phyloP scores from a whole-genome alignment of 805 yeast species.

The Wickerhamiella occidentalis region DNA sequence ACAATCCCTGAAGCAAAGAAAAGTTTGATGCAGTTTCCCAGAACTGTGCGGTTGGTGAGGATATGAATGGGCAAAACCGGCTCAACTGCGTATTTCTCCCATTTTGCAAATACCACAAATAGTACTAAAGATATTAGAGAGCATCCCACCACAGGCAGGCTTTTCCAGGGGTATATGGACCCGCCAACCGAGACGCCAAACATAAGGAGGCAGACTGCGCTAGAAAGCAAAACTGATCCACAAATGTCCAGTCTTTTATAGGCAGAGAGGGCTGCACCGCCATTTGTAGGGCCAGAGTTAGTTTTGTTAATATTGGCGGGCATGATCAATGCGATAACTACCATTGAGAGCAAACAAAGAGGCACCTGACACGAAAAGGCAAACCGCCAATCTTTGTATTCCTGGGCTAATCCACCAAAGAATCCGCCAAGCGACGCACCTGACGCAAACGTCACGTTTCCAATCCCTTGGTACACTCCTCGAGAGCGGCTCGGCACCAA shows the following conservation, averaged over 20 bases:
- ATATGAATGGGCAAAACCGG: constrained; percentile 59
- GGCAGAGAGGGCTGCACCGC: too few relatives aligned
- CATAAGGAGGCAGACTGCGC: constrained; percentile 46
- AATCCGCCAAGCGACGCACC: constrained; percentile 66
- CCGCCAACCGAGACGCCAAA: constrained; percentile 59
- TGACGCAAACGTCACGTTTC: constrained; percentile 60
- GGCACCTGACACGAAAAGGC: constrained; percentile 34
- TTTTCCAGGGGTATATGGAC: constrained; percentile 35
- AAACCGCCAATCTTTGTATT: constrained; percentile 51
- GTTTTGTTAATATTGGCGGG: background rate
- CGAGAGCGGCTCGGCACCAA: constrained; percentile 63
- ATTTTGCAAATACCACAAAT: constrained; percentile 35
- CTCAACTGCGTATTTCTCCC: constrained; percentile 44
- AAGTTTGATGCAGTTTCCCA: constrained; percentile 53
- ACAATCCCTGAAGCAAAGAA: constrained; percentile 61
- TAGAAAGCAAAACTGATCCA: constrained; percentile 55
- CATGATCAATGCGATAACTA: constrained; percentile 25
- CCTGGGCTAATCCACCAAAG: constrained; percentile 43
- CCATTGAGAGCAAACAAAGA: constrained; percentile 28
- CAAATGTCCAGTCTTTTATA: background rate
- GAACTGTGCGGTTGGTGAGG: constrained; percentile 45
- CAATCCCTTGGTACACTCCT: constrained; percentile 73
- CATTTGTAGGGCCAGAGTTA: too few relatives aligned
- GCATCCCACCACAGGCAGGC: too few relatives aligned
- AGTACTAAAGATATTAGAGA: constrained; percentile 26